Conservation (phyloP, 2,329 filamentous ascomycete genomes). For the Rutstroemia sp. region DNA sequence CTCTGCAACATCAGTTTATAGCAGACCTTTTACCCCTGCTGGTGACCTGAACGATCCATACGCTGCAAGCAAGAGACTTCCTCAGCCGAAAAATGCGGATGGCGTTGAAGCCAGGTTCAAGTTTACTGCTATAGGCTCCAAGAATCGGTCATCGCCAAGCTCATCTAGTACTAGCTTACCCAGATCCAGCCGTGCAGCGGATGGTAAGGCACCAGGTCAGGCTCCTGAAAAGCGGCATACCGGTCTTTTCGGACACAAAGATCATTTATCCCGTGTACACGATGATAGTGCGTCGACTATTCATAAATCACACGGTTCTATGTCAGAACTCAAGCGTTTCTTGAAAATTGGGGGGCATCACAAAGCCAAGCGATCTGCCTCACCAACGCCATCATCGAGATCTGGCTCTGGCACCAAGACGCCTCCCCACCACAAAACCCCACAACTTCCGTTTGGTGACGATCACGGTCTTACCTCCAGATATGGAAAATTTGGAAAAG, state of each 20-base stretch:
- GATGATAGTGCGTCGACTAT: slow-evolving; percentile 39
- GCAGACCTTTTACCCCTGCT: slow-evolving; percentile 69
- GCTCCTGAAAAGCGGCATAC: slow-evolving; percentile 47
- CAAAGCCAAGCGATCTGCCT: slow-evolving; percentile 59
- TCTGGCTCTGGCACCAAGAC: slow-evolving; percentile 39
- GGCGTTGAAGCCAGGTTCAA: slow-evolving; percentile 76
- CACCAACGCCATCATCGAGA: slow-evolving; percentile 50
- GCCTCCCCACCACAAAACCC: slow-evolving; percentile 39
- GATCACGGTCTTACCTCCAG: slow-evolving; percentile 86
- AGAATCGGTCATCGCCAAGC: slow-evolving; percentile 53
- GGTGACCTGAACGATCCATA: slow-evolving; percentile 82
- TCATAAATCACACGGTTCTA: slow-evolving; percentile 64
- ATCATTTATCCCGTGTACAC: slow-evolving; percentile 36
- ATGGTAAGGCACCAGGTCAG: slow-evolving; percentile 35
- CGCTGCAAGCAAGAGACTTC: slow-evolving; percentile 69
- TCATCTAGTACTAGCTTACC: slow-evolving; percentile 45
- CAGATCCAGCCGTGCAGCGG: slow-evolving; percentile 30
- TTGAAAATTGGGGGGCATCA: slow-evolving; percentile 71
- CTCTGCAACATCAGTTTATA: slow-evolving; percentile 56
- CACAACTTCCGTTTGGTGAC: slow-evolving; percentile 82
- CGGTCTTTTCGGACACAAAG: slow-evolving; percentile 38
- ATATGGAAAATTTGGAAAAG: slow-evolving; percentile 92
- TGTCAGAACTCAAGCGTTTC: slow-evolving; percentile 94
- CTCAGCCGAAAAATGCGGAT: slow-evolving; percentile 57
- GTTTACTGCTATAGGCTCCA: slow-evolving; percentile 59